Base-by-base conservation (phyloP, 805 yeast genomes). In the Metschnikowia santaceciliae region DNA sequence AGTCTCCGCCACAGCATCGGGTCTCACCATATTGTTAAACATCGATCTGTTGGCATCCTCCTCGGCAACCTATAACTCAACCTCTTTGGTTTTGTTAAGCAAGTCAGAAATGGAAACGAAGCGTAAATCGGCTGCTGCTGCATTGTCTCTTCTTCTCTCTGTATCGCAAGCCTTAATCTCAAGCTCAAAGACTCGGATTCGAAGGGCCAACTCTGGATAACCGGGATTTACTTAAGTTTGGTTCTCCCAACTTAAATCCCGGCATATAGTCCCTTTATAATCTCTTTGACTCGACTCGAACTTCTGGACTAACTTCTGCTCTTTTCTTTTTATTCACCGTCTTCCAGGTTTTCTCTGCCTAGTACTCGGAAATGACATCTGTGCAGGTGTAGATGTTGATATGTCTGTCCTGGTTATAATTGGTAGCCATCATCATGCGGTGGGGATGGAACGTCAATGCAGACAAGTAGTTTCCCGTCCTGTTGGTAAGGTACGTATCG, bases 31-130 rank as follows among this genome's bases (percentile, higher is more conserved):
- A 65, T 92, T 96, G 63, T 82, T 88, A 50, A 90, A 81, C 80
- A 92, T 74, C 10, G 85, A 73, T 46, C 82, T 83, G 49, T 22
- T 4, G 23, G 6, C 23, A 22, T 22, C 7, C 23, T 22, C 23
- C 23, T 22, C 6, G 7, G 23, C 6, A 22, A 22, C 23, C 65
- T 83, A 74, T 50, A 76, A 66, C 70, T 94, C 99, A 53, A 91
- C 76, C 58, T 80, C 82, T 46, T 70, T 82, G 55, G 94, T 92
- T 64, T 84, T 84, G 61, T 80, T 79, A 69, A 84, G 78, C 51
- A 94, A 77, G 62, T 91, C 97, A 8, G 99, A 99, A 63, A 94
- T 94, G 30, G 98, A 98, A 76, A 90, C 94, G 76, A 91, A 94
- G 69, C 96, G 81, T 68, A 94, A 79, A 71, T 94, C 99, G 20